Percentiles rank a stretch among this genome's conserved stretches.
Conservation (phyloP, 108 stramenopile genomes). For the Pseudonitzschia delicatissima region DNA sequence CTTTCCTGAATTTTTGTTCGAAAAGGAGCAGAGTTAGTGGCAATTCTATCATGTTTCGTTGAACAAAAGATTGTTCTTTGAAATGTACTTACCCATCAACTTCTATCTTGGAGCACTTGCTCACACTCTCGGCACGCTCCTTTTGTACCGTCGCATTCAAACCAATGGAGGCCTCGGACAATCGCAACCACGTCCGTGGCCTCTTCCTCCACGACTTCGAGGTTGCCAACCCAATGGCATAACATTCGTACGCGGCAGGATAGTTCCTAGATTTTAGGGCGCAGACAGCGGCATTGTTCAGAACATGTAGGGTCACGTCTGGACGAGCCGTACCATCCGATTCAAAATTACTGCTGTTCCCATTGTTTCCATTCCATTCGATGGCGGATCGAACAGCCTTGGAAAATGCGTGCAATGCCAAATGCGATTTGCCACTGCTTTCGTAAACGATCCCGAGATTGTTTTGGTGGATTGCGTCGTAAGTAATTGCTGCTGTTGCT, state of each 20-base stretch:
- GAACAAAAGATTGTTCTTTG: not conserved
- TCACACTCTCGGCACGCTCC: not conserved
- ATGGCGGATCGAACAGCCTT: conserved; percentile 45
- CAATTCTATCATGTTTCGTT: not conserved
- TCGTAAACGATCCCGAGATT: conserved; percentile 76
- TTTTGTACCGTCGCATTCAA: not conserved
- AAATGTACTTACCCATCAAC: conserved; percentile 2
- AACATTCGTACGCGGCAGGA: conserved; percentile 60
- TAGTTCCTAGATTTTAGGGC: conserved; percentile 64
- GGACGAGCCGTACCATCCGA: conserved; percentile 60
- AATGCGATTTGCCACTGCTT: conserved; percentile 55
- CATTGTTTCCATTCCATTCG: not conserved
- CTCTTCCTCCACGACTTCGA: conserved; percentile 27
- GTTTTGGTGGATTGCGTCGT: conserved; percentile 73
- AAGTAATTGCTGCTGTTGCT: conserved; percentile 14
- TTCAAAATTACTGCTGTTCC: conserved; percentile 24
- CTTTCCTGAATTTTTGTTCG: conserved; percentile 16
- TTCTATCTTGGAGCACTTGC: conserved; percentile 8
- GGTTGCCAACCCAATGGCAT: conserved; percentile 52
- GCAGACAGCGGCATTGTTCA: conserved; percentile 69
- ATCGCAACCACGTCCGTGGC: conserved; percentile 64
- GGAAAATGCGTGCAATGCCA: conserved; percentile 70
- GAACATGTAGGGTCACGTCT: conserved; percentile 44
- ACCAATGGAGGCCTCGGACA: conserved; percentile 81
- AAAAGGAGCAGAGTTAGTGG: not conserved